Conservation (phyloP, 768 basidiomycete genomes). For the Austroboletus eburneus region DNA sequence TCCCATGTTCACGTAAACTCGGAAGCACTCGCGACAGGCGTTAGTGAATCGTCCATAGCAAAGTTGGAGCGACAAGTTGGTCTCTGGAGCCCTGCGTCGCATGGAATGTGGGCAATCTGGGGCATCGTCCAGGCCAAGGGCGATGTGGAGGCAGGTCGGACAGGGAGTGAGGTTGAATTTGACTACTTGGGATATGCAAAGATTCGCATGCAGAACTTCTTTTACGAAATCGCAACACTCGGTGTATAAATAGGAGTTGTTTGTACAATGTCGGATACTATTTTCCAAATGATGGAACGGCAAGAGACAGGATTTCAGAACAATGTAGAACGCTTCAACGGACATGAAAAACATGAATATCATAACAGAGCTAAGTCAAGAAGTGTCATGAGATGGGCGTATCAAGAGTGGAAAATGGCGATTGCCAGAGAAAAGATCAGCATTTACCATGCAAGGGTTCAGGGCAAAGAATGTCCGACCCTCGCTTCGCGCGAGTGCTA, state of each 20-base stretch:
- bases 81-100: conserved; percentile 87
- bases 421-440: conserved; percentile 9
- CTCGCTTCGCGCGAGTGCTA: conserved; percentile 16
- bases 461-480: conserved; percentile 43
- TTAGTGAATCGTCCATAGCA: conserved; percentile 42
- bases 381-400: conserved; percentile 30
- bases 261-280: not conserved
- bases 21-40: conserved; percentile 22
- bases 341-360: conserved; percentile 41
- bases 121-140: conserved; percentile 87
- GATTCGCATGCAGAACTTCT: conserved; percentile 63
- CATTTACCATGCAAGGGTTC: conserved; percentile 5
- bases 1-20: conserved; percentile 39
- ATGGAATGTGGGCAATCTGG: conserved; percentile 95
- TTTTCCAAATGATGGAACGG: not conserved
- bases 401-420: conserved; percentile 22
- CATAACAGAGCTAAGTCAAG: conserved; percentile 36
- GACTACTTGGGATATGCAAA: conserved; percentile 84
- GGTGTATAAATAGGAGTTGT: conserved; percentile 25
- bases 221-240: conserved; percentile 48
- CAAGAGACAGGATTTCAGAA: conserved; percentile 30
- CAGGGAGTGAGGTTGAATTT: conserved; percentile 64
- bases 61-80: conserved; percentile 75
- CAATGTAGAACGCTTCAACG: conserved; percentile 17
- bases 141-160: conserved; percentile 50